Percentiles rank a stretch among this genome's conserved stretches.
These are phyloP conservation scores for Mycothermus thermophilus DNA, from an alignment of 495 filamentous ascomycete species.

Conservation along the genomic window DNA sequence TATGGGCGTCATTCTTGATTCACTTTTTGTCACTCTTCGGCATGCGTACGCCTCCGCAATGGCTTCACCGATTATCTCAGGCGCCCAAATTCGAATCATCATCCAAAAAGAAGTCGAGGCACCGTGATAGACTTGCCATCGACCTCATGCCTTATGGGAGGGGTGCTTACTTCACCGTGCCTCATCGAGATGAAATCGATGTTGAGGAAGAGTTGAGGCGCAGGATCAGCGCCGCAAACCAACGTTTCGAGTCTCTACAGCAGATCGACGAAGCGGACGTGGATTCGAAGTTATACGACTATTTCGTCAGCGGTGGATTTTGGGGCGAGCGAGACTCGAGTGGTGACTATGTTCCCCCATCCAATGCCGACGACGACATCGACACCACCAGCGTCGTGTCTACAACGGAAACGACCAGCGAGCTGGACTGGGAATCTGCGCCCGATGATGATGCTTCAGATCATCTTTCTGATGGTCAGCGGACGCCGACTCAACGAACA, in stretches of 20 bases:
- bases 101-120: constrained; percentile 33
- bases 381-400: constrained; percentile 71
- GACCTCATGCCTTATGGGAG: constrained; percentile 11
- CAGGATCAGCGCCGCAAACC: constrained; percentile 24
- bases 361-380: constrained; percentile 31
- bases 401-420: constrained; percentile 26
- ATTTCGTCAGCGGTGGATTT: constrained; percentile 67
- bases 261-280: constrained; percentile 47
- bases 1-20: constrained; percentile 41
- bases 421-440: constrained; percentile 42
- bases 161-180: constrained; percentile 40
- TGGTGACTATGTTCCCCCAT: constrained; percentile 46
- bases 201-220: constrained; percentile 62
- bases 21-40: constrained; percentile 45
- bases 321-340: constrained; percentile 71
- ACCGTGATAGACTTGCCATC: constrained; percentile 1
- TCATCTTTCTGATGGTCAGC: constrained; percentile 40
- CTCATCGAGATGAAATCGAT: constrained; percentile 50
- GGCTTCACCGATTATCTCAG: constrained; percentile 42
- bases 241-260: background rate
- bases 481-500: constrained; percentile 54
- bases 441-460: constrained; percentile 24
- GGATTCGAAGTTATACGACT: constrained; percentile 58
- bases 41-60: constrained; percentile 46
- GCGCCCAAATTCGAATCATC: constrained; percentile 21